Conservation (phyloP, 2,329 filamentous ascomycete genomes). For the Coleophoma crateriformis region DNA sequence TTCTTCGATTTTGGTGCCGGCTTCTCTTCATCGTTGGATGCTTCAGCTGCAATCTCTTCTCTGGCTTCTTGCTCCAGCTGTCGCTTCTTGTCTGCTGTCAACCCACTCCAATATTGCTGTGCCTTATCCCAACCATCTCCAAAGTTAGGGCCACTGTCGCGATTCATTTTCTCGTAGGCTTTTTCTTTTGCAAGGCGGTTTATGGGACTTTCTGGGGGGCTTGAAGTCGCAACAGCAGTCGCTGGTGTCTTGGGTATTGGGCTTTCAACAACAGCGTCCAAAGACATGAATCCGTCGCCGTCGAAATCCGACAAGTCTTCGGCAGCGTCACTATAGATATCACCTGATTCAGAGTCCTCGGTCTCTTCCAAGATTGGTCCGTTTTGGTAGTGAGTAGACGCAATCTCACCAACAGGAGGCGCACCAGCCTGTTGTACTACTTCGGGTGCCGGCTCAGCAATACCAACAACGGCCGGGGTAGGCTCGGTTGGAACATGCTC, state of each 20-base stretch:
- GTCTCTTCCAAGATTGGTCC: slow-evolving; percentile 20
- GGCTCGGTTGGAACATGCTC: slow-evolving; percentile 10
- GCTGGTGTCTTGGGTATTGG: slow-evolving; percentile 31
- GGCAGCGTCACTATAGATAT: slow-evolving; percentile 71
- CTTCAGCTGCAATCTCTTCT: slow-evolving; percentile 39
- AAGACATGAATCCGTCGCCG: slow-evolving; percentile 62
- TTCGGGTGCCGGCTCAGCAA: slow-evolving; percentile 12
- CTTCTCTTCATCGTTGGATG: slow-evolving; percentile 35
- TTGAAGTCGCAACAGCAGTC: slow-evolving; percentile 10
- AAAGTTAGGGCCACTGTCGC: slow-evolving; percentile 13
- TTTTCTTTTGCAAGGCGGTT: slow-evolving; percentile 15
- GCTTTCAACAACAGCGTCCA: slow-evolving; percentile 65
- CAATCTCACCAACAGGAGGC: slow-evolving; percentile 10
- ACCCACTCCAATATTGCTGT: slow-evolving; percentile 64
- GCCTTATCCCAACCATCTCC: slow-evolving; percentile 53
- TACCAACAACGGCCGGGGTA: slow-evolving; percentile 14
- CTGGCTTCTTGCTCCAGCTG: slow-evolving; percentile 48
- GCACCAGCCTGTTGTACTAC: slow-evolving; percentile 1
- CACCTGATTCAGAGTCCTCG: slow-evolving; percentile 44
- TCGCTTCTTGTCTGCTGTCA: slow-evolving; percentile 57
- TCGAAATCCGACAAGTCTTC: slow-evolving; percentile 65
- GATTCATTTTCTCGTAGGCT: slow-evolving; percentile 13
- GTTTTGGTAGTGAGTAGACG: slow-evolving; percentile 29
- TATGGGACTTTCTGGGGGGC: slow-evolving; percentile 22
- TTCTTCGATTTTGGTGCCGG: slow-evolving; percentile 19